These are phyloP conservation scores for Yamadazyma diospyri DNA, from an alignment of 1,139 yeast genomes.

Conservation along the genomic window DNA sequence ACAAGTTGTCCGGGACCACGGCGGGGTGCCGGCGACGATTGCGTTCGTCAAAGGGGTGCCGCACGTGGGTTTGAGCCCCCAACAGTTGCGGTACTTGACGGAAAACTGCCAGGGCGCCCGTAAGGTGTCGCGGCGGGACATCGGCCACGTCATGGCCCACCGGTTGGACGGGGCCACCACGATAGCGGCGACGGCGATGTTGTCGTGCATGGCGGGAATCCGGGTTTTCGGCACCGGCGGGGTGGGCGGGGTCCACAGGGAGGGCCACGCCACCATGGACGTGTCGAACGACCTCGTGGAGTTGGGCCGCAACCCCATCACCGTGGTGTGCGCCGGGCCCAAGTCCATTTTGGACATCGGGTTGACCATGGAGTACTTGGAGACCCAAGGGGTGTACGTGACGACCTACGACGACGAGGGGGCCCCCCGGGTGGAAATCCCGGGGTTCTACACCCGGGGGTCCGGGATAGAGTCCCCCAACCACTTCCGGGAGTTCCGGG, in stretches of 20 bases:
- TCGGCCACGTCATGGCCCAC: conserved; percentile 68
- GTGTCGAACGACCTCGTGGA: conserved; percentile 87
- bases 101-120: conserved; percentile 31
- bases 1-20: conserved; percentile 51
- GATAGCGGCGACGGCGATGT: conserved; percentile 83
- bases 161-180: conserved; percentile 80
- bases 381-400: conserved; percentile 78
- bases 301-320: conserved; percentile 75
- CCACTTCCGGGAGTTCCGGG: conserved; percentile 45
- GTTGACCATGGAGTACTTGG: conserved; percentile 79
- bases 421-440: conserved; percentile 39
- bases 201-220: conserved; percentile 73
- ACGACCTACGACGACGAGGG: conserved; percentile 44
- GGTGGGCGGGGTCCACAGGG: conserved; percentile 86
- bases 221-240: conserved; percentile 93
- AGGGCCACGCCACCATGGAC: conserved; percentile 73
- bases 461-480: conserved; percentile 75
- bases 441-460: conserved; percentile 79
- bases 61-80: conserved; percentile 54
- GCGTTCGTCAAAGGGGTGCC: conserved; percentile 75
- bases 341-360: conserved; percentile 80
- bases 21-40: conserved; percentile 83
- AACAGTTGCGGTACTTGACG: conserved; percentile 52
- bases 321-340: conserved; percentile 91
- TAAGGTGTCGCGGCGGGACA: conserved; percentile 80